Percentiles rank a stretch among this genome's conserved stretches.
These are phyloP conservation scores for Gossypium trilobum DNA, from an alignment of 441 rosid species.

Conservation along the genomic window DNA sequence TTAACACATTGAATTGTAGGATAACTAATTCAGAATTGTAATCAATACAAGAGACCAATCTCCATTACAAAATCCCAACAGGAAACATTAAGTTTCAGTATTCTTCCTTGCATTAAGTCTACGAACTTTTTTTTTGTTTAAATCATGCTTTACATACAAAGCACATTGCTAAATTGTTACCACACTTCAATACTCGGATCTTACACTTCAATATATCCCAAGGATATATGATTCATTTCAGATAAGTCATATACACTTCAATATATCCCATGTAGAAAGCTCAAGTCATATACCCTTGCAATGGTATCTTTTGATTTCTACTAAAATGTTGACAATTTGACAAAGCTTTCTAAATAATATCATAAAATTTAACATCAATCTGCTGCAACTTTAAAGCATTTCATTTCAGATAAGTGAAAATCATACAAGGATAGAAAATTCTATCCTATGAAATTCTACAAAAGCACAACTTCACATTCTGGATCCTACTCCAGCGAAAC, in stretches of 20 bases:
- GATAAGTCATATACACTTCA: neutral
- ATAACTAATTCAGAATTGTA: neutral
- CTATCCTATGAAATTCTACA: neutral
- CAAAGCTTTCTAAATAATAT: neutral
- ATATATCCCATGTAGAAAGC: neutral
- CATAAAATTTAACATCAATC: neutral
- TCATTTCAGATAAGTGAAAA: neutral
- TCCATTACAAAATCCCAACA: neutral
- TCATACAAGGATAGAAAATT: neutral
- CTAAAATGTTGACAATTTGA: neutral
- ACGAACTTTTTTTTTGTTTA: neutral
- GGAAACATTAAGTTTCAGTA: neutral
- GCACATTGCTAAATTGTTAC: neutral
- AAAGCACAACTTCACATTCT: neutral
- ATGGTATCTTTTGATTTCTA: neutral
- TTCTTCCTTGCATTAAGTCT: neutral
- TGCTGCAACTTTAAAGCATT: neutral
- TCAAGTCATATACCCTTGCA: neutral
- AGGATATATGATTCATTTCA: neutral
- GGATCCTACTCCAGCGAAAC: neutral
- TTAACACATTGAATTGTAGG: conserved; percentile 19
- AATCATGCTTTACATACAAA: neutral
- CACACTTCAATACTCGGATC: neutral
- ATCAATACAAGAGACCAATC: neutral
- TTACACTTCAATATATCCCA: neutral